Evolutionary conservation across 331 rosid species (phyloP).

Genomic region (Erythrophleum ivorense): DNA sequence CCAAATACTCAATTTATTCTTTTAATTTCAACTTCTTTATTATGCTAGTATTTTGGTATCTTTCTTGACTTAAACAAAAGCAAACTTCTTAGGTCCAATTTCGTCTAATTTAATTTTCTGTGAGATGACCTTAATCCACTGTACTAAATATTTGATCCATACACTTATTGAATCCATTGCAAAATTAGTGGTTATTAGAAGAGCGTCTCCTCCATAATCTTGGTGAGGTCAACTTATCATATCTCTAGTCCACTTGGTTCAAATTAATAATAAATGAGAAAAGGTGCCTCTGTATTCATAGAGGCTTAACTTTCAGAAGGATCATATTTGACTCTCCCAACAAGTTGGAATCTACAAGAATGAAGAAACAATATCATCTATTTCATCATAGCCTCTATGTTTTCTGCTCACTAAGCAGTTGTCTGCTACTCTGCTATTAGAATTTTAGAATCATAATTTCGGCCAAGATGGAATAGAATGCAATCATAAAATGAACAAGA

Average conservation of each 20-base stretch:
- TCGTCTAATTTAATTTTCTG: no score
- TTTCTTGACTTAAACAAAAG: no score
- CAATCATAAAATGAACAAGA: not conserved
- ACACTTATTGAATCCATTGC: no score
- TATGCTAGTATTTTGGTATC: no score
- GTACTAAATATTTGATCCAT: no score
- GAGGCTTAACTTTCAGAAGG: constrained; percentile 5
- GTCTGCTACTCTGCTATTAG: not conserved
- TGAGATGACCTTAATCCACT: no score
- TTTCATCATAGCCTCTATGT: constrained; percentile 3
- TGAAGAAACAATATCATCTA: constrained; percentile 1
- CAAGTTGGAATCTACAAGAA: constrained; percentile 9
- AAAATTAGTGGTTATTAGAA: no score
- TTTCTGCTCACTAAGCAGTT: not conserved
- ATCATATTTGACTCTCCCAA: not conserved
- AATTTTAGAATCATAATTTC: constrained; percentile 17
- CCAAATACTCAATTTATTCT: no score
- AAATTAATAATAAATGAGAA: not conserved
- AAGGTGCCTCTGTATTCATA: not conserved
- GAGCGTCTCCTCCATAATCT: not conserved
- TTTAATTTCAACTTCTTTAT: no score
- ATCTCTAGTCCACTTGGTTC: not conserved
- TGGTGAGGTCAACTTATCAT: not conserved
- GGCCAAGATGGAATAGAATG: constrained; percentile 7
- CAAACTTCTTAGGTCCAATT: no score